phyloP scores from a whole-genome alignment of 2,329 filamentous ascomycete species.

The Aureobasidium subglaciale region DNA sequence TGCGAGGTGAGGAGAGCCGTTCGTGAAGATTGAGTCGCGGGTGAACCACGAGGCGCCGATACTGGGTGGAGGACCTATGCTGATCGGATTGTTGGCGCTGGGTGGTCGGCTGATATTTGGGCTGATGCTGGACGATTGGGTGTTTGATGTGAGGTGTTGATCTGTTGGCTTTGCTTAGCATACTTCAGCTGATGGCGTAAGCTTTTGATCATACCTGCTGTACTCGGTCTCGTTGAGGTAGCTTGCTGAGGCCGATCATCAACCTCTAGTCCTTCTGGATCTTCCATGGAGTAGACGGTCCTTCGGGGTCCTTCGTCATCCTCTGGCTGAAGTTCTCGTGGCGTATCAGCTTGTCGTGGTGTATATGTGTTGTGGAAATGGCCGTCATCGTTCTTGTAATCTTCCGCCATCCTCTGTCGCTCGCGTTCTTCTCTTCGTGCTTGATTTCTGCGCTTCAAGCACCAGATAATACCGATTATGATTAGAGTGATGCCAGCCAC shows the following conservation, averaged over 20 bases:
- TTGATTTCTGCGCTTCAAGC: neutral
- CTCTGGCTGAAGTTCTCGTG: neutral
- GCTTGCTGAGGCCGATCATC: neutral
- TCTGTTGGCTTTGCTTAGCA: neutral
- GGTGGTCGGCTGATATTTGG: neutral
- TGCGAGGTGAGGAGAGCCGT: neutral
- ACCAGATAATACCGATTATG: neutral
- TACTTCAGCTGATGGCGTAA: neutral
- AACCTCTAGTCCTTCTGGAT: constrained; percentile 1
- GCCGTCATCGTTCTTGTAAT: neutral
- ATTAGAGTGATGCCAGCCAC: neutral
- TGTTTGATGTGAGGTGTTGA: neutral
- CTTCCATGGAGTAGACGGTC: neutral
- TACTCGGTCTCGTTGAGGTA: neutral
- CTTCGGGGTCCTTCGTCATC: neutral
- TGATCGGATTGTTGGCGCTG: neutral
- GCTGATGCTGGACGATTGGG: neutral
- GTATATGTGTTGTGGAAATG: neutral
- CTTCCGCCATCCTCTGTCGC: neutral
- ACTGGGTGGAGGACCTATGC: neutral
- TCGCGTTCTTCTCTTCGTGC: neutral
- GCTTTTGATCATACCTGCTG: neutral
- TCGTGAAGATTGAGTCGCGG: neutral
- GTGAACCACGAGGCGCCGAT: constrained; percentile 2
- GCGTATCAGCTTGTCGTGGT: neutral